Conservation (phyloP, 495 filamentous ascomycete species). For the Hamigera avellanea region DNA sequence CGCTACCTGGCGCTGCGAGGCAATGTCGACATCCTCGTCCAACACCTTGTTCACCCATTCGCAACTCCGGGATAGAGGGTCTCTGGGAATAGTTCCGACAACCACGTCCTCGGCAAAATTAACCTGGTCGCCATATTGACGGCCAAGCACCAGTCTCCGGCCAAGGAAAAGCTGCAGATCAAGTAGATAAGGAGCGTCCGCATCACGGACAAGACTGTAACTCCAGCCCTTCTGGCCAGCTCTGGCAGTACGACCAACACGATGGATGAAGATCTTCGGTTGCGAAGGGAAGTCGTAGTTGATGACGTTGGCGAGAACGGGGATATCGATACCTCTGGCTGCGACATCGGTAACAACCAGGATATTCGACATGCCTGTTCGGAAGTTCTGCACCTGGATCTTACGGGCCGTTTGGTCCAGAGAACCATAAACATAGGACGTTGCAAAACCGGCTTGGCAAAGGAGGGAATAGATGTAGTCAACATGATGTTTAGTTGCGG, state of each 20-base stretch:
- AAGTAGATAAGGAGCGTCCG: constrained; percentile 80
- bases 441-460: constrained; percentile 62
- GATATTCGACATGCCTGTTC: constrained; percentile 73
- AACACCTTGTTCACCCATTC: constrained; percentile 74
- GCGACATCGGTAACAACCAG: constrained; percentile 97
- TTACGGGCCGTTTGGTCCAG: constrained; percentile 88
- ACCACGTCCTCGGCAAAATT: constrained; percentile 74
- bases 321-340: constrained; percentile 95
- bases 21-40: constrained; percentile 62
- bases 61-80: constrained; percentile 55
- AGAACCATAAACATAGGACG: constrained; percentile 87
- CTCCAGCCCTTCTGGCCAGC: constrained; percentile 88
- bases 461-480: constrained; percentile 78
- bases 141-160: constrained; percentile 61
- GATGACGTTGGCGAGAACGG: constrained; percentile 90
- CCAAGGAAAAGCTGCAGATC: constrained; percentile 94
- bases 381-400: constrained; percentile 80
- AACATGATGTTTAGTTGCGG: constrained; percentile 95
- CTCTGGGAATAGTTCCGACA: constrained; percentile 59
- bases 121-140: constrained; percentile 33
- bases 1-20: constrained; percentile 55
- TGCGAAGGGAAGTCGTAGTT: constrained; percentile 98
- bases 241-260: constrained; percentile 89
- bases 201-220: constrained; percentile 77
- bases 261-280: constrained; percentile 92